phyloP scores from a whole-genome alignment of 257 asterid species.

The Misopates orontium region DNA sequence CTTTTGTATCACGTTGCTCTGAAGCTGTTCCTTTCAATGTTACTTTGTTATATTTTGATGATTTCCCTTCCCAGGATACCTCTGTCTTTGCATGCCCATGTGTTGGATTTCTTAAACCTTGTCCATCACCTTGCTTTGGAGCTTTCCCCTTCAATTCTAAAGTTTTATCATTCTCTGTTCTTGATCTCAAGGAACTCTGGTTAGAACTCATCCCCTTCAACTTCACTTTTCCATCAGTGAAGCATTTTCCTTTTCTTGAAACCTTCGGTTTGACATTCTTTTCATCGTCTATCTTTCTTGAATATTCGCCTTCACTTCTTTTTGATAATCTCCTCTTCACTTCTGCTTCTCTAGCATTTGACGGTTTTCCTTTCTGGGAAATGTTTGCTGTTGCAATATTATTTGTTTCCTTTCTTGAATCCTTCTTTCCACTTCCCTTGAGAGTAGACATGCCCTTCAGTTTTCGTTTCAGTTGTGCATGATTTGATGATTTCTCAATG shows the following conservation, averaged over 20 bases:
- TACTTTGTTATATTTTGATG: background rate
- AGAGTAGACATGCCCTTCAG: background rate
- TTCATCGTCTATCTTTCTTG: background rate
- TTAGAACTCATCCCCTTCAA: background rate
- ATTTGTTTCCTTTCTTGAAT: background rate
- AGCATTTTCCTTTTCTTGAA: background rate
- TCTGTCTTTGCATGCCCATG: background rate
- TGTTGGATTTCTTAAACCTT: background rate
- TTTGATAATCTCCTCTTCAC: background rate
- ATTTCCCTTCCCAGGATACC: background rate
- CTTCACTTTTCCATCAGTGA: background rate
- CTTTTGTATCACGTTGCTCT: background rate
- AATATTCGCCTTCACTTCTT: background rate
- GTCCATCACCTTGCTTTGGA: background rate
- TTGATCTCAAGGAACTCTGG: background rate
- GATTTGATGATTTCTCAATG: background rate
- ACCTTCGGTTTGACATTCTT: background rate
- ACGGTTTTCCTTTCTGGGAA: background rate
- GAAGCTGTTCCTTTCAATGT: background rate
- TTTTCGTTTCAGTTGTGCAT: background rate
- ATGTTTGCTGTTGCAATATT: too few relatives aligned
- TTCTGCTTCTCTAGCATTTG: background rate
- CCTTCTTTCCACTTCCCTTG: background rate
- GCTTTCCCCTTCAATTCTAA: background rate
- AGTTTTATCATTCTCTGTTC: background rate